A percentile compares a stretch with the other conserved stretches of the same genome.
phyloP scores from a whole-genome alignment of 768 basidiomycete species.

The Arthromyces matolae region DNA sequence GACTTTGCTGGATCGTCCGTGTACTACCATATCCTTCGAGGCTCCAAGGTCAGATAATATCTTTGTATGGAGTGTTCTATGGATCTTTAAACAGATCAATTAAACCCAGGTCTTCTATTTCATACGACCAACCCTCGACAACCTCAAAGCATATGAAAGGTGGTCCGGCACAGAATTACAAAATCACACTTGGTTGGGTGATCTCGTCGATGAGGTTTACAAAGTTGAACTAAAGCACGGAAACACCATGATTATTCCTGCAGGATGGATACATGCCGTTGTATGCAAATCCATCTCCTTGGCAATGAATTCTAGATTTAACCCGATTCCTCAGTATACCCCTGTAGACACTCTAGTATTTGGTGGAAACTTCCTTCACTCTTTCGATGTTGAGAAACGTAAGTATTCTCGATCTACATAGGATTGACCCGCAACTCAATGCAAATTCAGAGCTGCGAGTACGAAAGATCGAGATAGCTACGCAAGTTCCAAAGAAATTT shows the following conservation, averaged over 20 bases:
- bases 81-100: too few relatives aligned
- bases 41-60: conserved; percentile 61
- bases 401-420: conserved; percentile 23
- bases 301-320: neutral
- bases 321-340: conserved; percentile 60
- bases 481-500: conserved; percentile 91
- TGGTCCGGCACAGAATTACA: conserved; percentile 95
- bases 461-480: conserved; percentile 87
- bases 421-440: conserved; percentile 3
- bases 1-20: conserved; percentile 98
- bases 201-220: conserved; percentile 86
- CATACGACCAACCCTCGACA: conserved; percentile 81
- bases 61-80: neutral
- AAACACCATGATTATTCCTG: conserved; percentile 92
- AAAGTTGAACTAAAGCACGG: conserved; percentile 75
- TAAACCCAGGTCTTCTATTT: conserved; percentile 94
- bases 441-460: conserved; percentile 89
- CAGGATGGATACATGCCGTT: conserved; percentile 98
- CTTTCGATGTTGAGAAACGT: conserved; percentile 86
- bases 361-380: conserved; percentile 96
- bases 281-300: conserved; percentile 44
- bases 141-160: conserved; percentile 85
- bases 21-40: conserved; percentile 92
- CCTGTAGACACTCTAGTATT: conserved; percentile 92
- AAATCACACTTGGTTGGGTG: conserved; percentile 85